A percentile compares a stretch with the other conserved stretches of the same genome.
These are phyloP conservation scores for Aureobasidium sp. DNA, from an alignment of 2,329 filamentous ascomycete genomes.

Conservation along the genomic window DNA sequence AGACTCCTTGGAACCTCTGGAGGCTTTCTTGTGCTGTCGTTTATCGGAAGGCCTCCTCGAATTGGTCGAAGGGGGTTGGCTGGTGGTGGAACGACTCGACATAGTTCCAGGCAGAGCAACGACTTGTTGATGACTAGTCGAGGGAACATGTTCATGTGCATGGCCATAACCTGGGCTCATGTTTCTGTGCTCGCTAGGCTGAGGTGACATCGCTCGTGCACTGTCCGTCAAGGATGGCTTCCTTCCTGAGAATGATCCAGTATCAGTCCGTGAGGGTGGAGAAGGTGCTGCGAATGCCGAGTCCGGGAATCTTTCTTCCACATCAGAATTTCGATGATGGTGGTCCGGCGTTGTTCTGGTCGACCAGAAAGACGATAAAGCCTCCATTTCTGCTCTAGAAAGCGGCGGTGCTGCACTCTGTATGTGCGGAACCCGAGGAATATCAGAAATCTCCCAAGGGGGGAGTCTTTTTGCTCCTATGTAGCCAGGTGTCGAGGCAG, in stretches of 20 bases:
- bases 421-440: not conserved
- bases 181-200: not conserved
- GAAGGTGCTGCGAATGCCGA: not conserved
- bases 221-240: not conserved
- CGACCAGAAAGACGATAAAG: not conserved
- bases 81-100: not conserved
- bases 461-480: not conserved
- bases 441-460: not conserved
- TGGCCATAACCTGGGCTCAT: not conserved
- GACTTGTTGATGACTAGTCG: not conserved
- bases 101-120: constrained; percentile 9
- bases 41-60: not conserved
- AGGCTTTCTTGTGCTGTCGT: not conserved
- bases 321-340: not conserved
- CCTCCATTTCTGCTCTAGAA: not conserved
- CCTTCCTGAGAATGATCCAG: not conserved
- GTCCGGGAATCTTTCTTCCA: not conserved
- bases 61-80: not conserved
- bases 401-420: not conserved
- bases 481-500: not conserved
- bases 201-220: not conserved
- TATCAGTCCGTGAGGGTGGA: not conserved
- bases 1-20: not conserved
- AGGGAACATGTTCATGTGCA: not conserved
- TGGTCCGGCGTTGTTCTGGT: not conserved